A percentile compares a stretch with the other conserved stretches of the same genome.
These are phyloP conservation scores for Byssoonygena ceratinophila DNA, from an alignment of 2,329 filamentous ascomycete species.

Conservation along the genomic window DNA sequence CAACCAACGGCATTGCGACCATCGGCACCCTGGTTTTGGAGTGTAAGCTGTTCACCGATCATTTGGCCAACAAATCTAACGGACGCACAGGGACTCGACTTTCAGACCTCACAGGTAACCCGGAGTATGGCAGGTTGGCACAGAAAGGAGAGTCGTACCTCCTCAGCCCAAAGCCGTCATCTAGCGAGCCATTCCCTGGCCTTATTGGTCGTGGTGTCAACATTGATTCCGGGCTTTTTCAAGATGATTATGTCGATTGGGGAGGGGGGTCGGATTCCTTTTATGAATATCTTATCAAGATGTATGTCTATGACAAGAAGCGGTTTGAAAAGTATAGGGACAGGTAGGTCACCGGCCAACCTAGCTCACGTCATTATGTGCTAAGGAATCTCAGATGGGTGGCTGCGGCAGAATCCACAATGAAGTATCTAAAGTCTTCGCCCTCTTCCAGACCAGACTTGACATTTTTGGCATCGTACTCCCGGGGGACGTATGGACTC, in stretches of 20 bases:
- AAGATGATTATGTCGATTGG: slow-evolving; percentile 62
- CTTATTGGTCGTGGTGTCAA: slow-evolving; percentile 59
- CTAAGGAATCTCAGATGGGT: slow-evolving; percentile 50
- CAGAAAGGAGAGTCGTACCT: slow-evolving; percentile 61
- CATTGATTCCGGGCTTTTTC: slow-evolving; percentile 55
- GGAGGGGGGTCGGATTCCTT: slow-evolving; percentile 66
- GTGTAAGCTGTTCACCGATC: too few species aligned
- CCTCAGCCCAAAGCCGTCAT: slow-evolving; percentile 52
- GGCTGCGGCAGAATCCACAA: slow-evolving; percentile 62
- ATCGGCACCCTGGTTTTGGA: slow-evolving; percentile 71
- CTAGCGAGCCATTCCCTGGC: slow-evolving; percentile 63
- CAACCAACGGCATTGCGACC: slow-evolving; percentile 62
- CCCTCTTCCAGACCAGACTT: slow-evolving; percentile 57
- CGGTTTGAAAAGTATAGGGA: slow-evolving; percentile 58
- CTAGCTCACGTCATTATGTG: neutral
- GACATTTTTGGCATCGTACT: slow-evolving; percentile 48
- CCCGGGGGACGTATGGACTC: slow-evolving; percentile 28
- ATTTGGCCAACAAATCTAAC: too few species aligned
- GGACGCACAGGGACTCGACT: slow-evolving; percentile 46
- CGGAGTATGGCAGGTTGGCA: slow-evolving; percentile 54
- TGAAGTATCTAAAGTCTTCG: slow-evolving; percentile 58
- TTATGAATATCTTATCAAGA: slow-evolving; percentile 87
- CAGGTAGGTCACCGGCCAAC: slow-evolving; percentile 14
- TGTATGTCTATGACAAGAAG: slow-evolving; percentile 66
- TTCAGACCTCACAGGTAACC: slow-evolving; percentile 61